Base-by-base conservation (phyloP, 169 alveolate species). In the Besnoitia besnoiti region DNA sequence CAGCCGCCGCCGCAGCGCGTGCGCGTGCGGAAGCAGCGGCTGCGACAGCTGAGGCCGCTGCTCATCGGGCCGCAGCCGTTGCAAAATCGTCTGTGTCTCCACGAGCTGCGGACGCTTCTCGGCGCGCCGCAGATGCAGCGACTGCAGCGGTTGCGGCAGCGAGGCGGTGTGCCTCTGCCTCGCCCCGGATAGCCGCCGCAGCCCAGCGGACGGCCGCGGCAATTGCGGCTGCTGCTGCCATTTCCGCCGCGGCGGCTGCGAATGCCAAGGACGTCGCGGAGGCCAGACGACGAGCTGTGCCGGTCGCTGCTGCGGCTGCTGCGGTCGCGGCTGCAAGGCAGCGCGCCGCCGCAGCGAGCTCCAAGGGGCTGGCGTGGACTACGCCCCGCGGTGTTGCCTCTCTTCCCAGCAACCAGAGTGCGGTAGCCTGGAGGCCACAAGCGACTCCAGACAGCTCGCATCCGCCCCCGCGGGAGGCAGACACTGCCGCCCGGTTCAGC, bases 41-140 rank as follows among this genome's bases (percentile, higher is more conserved):
- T 1, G 93, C 93, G 8, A 85, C 93, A n/a, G 93, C 93, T 44
- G 89, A 61, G 21, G 84, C 49, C 30, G 93, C 93, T 55, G 93
- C 93, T 16, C 44, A 77, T 35, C 33, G 93, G 37, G 93, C 93
- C 37, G 93, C 93, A 2, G 85, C 90, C 8, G 92, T 85, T 10
- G 85, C 92, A 0, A 21, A 50, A 33, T 37, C 73, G 24, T 51
- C 80, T 46, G 75, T 51, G 19, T 49, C 92, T 27, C 75, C 39
- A 0, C 42, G 59, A 50, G 44, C 75, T 37, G 50, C 33, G 19
- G 85, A 42, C 35, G 75, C 84, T 24, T 46, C 82, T 47, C 82
- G 51, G 33, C 80, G 84, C 55, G 59, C 84, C 5, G 91, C 85
- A 0, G 87, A 37, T 14, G 61, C 59, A 39, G 87, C 87, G 27